Percentiles rank a stretch among this genome's conserved stretches.
Conservation (phyloP, 2,329 filamentous ascomycete genomes). For the Akanthomyces lecanii region DNA sequence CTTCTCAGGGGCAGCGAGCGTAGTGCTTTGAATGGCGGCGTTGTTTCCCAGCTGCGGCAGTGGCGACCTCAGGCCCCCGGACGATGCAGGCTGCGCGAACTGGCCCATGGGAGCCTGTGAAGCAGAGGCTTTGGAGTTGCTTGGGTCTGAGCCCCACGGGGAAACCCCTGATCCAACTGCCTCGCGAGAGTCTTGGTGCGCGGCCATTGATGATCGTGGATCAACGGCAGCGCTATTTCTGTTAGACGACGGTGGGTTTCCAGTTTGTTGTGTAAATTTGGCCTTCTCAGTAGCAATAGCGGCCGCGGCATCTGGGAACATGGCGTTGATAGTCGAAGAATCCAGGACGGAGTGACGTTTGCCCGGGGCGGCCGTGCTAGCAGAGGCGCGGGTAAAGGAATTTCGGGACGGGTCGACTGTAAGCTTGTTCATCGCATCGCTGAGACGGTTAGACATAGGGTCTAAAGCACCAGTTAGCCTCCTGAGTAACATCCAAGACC, state of each 20-base stretch:
- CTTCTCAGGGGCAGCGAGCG: slow-evolving; percentile 66
- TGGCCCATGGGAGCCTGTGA: slow-evolving; percentile 88
- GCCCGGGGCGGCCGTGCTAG: slow-evolving; percentile 64
- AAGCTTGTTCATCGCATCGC: slow-evolving; percentile 93
- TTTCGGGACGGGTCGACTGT: slow-evolving; percentile 83
- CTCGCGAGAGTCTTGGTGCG: slow-evolving; percentile 38
- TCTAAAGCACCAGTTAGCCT: slow-evolving; percentile 52
- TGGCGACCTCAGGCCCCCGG: slow-evolving; percentile 73
- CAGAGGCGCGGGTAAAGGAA: slow-evolving; percentile 76
- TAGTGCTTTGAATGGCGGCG: slow-evolving; percentile 76
- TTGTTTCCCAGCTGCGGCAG: slow-evolving; percentile 65
- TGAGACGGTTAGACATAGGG: slow-evolving; percentile 93
- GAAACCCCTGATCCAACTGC: slow-evolving; percentile 45
- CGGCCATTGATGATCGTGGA: slow-evolving; percentile 69
- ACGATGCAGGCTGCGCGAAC: slow-evolving; percentile 77
- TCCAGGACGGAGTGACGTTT: slow-evolving; percentile 97
- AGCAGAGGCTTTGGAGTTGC: slow-evolving; percentile 68
- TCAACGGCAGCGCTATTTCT: slow-evolving; percentile 83
- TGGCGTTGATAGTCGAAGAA: slow-evolving; percentile 88
- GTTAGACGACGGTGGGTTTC: slow-evolving; percentile 83
- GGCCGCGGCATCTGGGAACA: slow-evolving; percentile 97
- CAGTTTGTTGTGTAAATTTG: slow-evolving; percentile 93
- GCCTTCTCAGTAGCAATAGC: slow-evolving; percentile 99
- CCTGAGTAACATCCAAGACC: neutral
- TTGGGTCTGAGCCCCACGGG: slow-evolving; percentile 65